Percentiles rank a stretch among this genome's conserved stretches.
Conservation (phyloP, 1,284 basidiomycete species). For the Pascua sp. region DNA sequence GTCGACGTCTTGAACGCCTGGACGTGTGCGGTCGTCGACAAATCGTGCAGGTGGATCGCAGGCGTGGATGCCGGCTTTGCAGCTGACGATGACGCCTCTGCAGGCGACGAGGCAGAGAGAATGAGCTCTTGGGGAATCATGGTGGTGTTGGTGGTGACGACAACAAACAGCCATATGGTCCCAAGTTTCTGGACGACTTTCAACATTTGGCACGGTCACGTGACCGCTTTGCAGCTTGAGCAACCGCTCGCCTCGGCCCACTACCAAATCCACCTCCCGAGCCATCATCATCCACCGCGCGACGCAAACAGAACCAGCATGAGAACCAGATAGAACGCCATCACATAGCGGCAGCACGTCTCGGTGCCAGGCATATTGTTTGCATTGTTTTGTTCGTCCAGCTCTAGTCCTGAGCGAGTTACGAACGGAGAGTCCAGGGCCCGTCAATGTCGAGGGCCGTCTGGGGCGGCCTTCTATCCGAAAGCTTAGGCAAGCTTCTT, state of each 20-base stretch:
- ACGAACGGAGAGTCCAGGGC: no score
- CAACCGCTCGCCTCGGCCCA: no score
- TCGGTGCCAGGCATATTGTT: no score
- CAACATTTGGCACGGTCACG: conserved; percentile 8
- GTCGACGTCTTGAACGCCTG: conserved; percentile 49
- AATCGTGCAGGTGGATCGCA: conserved; percentile 48
- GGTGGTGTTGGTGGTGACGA: neutral
- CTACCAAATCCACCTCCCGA: no score
- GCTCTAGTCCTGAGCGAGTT: no score
- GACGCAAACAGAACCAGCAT: neutral
- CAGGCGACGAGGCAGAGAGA: conserved; percentile 37
- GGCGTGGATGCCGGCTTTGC: conserved; percentile 31
- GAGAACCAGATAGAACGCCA: no score
- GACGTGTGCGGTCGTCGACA: conserved; percentile 43
- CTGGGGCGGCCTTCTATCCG: conserved; percentile 4
- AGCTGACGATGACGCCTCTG: conserved; percentile 19
- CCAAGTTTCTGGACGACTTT: neutral
- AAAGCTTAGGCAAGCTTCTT: conserved; percentile 50
- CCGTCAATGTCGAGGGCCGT: no score
- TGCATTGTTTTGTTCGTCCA: no score
- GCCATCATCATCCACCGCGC: no score
- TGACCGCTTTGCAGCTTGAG: neutral
- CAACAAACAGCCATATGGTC: neutral
- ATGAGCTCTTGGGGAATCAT: conserved; percentile 46
- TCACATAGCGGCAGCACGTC: no score